phyloP scores from a whole-genome alignment of 306 rosid genomes.

The Citrullus mucosospermus region DNA sequence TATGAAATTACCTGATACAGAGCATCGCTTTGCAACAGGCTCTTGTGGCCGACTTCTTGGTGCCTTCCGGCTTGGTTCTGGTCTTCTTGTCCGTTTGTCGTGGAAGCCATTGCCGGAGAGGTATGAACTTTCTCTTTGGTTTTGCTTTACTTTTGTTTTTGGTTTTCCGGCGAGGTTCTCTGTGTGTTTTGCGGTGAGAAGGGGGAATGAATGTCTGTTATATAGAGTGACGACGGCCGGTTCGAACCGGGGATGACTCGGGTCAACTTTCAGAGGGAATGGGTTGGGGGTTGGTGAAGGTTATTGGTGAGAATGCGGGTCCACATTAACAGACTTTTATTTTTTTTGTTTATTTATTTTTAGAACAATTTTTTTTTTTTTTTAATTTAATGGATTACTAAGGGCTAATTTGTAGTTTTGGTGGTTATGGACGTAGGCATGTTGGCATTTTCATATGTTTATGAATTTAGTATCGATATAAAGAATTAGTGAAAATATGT shows the following conservation, averaged over 20 bases:
- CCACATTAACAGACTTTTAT: neutral
- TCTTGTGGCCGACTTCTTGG: constrained; percentile 97
- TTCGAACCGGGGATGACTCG: constrained; percentile 18
- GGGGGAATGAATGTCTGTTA: neutral
- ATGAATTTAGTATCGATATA: too few relatives aligned
- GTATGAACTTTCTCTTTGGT: neutral
- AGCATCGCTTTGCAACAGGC: constrained; percentile 90
- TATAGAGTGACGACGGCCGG: constrained; percentile 21
- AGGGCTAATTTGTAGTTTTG: too few relatives aligned
- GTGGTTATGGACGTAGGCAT: too few relatives aligned
- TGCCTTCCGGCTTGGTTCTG: constrained; percentile 56
- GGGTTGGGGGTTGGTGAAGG: constrained; percentile 1
- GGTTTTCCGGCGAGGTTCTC: neutral
- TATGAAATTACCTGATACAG: constrained; percentile 58
- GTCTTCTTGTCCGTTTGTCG: constrained; percentile 36
- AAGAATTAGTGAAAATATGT: too few relatives aligned
- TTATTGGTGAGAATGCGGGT: neutral
- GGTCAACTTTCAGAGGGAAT: neutral
- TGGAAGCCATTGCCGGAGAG: constrained; percentile 46
- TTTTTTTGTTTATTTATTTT: too few relatives aligned
- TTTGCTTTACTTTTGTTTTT: neutral
- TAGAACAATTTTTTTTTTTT: too few relatives aligned
- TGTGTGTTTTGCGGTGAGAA: neutral
- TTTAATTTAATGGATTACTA: too few relatives aligned
- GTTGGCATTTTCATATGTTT: too few relatives aligned